Base-by-base conservation (phyloP, 2,329 filamentous ascomycete species). In the Arthrobotrys entomopaga region DNA sequence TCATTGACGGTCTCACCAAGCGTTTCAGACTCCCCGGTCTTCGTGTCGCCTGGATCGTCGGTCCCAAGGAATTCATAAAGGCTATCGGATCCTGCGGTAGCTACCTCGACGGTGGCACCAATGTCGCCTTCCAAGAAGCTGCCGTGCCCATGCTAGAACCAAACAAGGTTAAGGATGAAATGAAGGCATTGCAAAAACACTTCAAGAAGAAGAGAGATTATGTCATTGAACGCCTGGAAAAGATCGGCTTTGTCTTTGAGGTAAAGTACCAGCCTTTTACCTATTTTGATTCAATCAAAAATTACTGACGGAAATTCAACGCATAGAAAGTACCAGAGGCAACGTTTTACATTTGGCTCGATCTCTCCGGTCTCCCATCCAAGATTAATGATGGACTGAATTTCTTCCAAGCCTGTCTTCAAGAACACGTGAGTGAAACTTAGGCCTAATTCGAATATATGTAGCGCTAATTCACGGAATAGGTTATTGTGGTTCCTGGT, bases 1-100 rank as follows among this genome's bases (percentile, higher is more conserved):
- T 98, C 81, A 94, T 98, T 77, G 94, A 98, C 80, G 94, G 94
- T 57, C 86, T 98, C 24, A 98, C 94, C 78, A 98, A 98, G 87
- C 91, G 94, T 76, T 98, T 98, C 87, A 90, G 94, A 78, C 88
- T 98, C 34, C 94, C 94, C 0, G 94, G 94, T 75, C 98, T 94
- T 93, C 91, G 94, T 81, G 93, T 98, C 49, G 93, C 94, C 49
- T 98, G 94, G 94, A 93, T 98, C 78, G 82, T 98, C 65, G 94
- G 94, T 0, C 94, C 94, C 77, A 97, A 97, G 85, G 93, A 97
- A 79, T 98, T 97, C 82, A 92, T 97, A 83, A 90, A 91, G 82
- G 93, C 94, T 29, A 93, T 97, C 77, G 92, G 92, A 66, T 93
- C 91, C 43, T 97, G 93, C 80, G 94, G 94, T 71, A 94, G 90